Base-by-base conservation (phyloP, 208 protist genomes). In the Zelonia costaricensis region DNA sequence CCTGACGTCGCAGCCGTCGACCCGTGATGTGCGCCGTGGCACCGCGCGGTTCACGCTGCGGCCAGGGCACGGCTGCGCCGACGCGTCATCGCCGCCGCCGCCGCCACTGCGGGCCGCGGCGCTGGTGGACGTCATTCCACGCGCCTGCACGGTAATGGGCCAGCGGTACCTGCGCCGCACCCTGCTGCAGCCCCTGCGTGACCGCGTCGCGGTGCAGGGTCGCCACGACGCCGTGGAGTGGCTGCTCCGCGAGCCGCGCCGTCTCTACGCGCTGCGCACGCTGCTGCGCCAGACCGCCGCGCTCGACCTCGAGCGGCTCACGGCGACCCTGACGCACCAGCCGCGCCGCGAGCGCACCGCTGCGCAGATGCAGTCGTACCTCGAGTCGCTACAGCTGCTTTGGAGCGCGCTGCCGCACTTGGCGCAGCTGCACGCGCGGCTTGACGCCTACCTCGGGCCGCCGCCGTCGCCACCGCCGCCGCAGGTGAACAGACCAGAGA, bases 201-300 rank as follows among this genome's bases (percentile, higher is more conserved):
- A 93, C 43, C 23, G 57, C 28, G 45, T 61, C 12, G 80, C 79
- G 10, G 87, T 96, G 43, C 67, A 84, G 48, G 49, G 74, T 6
- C 90, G 90, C 12, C 84, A 91, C 39, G 85, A 93, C 51, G 75
- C 67, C n/a, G 87, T 96, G 10, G 69, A 71, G 25, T 93, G 80
- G 78, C 71, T 96, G 13, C 25, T 82, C 15, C 47, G 60, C 12
- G 83, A 85, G 18, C 73, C 77, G 1, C 45, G 51, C 1, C 80
- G 74, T 25, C 48, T 78, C 22, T 38, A 61, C 28, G 28, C 42
- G 28, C 66, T 82, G 53, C 60, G 64, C 9, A 28, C 42, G 13
- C 20, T 60, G 9, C 56, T 85, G n/a, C 35, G 47, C 2, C 53
- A 55, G 13, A 70, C 76, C 30, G 53, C 58, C n/a, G 57, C 40